Base-by-base conservation (phyloP, 2,329 filamentous ascomycete species). In the Ophiocordyceps polyrhachis-furcata region DNA sequence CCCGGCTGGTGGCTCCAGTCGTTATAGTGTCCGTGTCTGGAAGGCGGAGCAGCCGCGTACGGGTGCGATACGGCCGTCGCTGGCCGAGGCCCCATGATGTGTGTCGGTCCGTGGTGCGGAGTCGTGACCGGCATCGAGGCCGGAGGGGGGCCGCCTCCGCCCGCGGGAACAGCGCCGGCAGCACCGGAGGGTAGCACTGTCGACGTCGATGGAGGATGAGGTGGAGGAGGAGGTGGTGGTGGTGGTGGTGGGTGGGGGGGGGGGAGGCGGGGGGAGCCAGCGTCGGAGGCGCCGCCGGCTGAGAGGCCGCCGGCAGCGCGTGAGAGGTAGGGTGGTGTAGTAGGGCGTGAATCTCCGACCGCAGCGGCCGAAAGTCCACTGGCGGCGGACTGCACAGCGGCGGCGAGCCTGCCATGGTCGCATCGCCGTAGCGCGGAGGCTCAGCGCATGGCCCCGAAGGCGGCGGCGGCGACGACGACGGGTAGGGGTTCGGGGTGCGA, bases 1-100 rank as follows among this genome's bases (percentile, higher is more conserved):
- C 69, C 69, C 32, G 69, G 64, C 19, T 69, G 68, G 45, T 52
- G 50, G 25, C 69, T 65, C 68, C 74, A 76, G 46, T 71, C 70
- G 40, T 56, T 56, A 53, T 63, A 61, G 23, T 52, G 44, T 9
- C 52, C 47, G 37, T 47, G 45, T 37, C 49, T 51, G 43, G 53
- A 50, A 20, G 54, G 48, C n/a, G 54, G 51, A 11, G 55, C 53
- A 19, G 57, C 50, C 14, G 48, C 43, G 40, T 58, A 62, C 19
- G 52, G 48, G 32, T 59, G 56, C 40, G 54, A 44, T 42, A 49
- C 50, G 3, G 51, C 49, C 35, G 35, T 38, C 41, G 51, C 47
- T 40, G 56, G 55, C 32, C 58, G 56, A 9, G 52, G 47, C 19
- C 54, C 57, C 46, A 58, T 47, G 13, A 50, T 46, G 37, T 58